Percentiles rank a stretch among this genome's conserved stretches.
phyloP scores from a whole-genome alignment of 2,329 filamentous ascomycete species.

The Epichloe sp. region DNA sequence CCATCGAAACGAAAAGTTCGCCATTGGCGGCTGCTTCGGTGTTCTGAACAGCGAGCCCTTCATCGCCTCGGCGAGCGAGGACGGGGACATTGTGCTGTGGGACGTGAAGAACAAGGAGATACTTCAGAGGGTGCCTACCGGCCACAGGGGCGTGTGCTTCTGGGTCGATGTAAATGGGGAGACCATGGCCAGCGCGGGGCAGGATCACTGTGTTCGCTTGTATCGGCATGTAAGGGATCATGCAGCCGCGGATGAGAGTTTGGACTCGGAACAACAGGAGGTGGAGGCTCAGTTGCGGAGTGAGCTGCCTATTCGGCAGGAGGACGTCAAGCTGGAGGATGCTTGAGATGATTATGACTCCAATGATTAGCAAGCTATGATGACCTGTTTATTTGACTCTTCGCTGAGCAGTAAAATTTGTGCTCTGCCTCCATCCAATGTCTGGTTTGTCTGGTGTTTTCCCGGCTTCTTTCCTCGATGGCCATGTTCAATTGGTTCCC shows the following conservation, averaged over 20 bases:
- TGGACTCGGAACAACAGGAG: not conserved
- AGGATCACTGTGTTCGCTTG: slow-evolving; percentile 40
- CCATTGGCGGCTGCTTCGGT: slow-evolving; percentile 75
- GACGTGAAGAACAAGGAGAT: slow-evolving; percentile 77
- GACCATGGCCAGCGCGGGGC: slow-evolving; percentile 43
- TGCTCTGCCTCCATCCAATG: not conserved
- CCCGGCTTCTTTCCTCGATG: not conserved
- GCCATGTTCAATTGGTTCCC: not conserved
- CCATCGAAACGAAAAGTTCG: slow-evolving; percentile 72
- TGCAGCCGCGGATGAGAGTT: not conserved
- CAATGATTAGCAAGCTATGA: slow-evolving; percentile 1
- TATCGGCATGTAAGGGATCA: slow-evolving; percentile 24
- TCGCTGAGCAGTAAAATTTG: not conserved
- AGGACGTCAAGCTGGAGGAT: slow-evolving; percentile 5
- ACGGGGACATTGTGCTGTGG: slow-evolving; percentile 78
- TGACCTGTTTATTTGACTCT: not conserved
- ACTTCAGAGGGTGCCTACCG: slow-evolving; percentile 47
- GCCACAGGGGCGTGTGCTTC: slow-evolving; percentile 46
- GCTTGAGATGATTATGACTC: not conserved
- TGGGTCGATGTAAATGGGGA: slow-evolving; percentile 49
- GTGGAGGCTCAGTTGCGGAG: slow-evolving; percentile 1
- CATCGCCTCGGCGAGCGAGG: slow-evolving; percentile 74
- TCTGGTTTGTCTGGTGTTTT: not conserved
- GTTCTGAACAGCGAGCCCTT: slow-evolving; percentile 40
- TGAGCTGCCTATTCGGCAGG: slow-evolving; percentile 4